phyloP scores from a whole-genome alignment of 2,329 filamentous ascomycete genomes.

The Conoideocrella luteorostrata region DNA sequence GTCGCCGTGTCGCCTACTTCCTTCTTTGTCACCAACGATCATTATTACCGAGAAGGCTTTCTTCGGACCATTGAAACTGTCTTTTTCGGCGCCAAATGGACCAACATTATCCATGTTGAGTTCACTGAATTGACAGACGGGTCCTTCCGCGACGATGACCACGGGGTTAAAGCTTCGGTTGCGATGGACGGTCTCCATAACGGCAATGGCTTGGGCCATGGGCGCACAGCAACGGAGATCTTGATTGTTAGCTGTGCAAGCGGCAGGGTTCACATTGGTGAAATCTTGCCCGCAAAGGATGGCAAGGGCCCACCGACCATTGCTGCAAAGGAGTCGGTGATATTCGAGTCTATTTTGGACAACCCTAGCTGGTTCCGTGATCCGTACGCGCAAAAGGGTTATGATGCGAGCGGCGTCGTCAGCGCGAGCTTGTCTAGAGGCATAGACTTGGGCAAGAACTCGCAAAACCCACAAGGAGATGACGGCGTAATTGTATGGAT shows the following conservation, averaged over 20 bases:
- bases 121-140: conserved; percentile 20
- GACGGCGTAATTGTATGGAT: conserved; percentile 44
- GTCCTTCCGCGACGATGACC: conserved; percentile 16
- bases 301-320: conserved; percentile 13
- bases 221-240: conserved; percentile 33
- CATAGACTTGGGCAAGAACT: conserved; percentile 27
- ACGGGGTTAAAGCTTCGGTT: conserved; percentile 35
- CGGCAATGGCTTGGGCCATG: conserved; percentile 51
- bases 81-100: conserved; percentile 37
- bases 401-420: conserved; percentile 49
- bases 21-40: conserved; percentile 57
- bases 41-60: conserved; percentile 42
- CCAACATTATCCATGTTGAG: conserved; percentile 39
- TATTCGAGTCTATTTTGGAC: conserved; percentile 41
- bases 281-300: conserved; percentile 14
- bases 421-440: conserved; percentile 39
- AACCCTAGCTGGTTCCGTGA: conserved; percentile 55
- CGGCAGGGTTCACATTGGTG: conserved; percentile 40
- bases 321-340: conserved; percentile 33
- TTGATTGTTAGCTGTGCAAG: conserved; percentile 35
- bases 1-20: conserved; percentile 37
- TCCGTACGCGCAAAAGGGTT: conserved; percentile 34
- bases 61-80: conserved; percentile 42
- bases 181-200: conserved; percentile 41
- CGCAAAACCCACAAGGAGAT: conserved; percentile 26